A percentile compares a stretch with the other conserved stretches of the same genome.
phyloP scores from a whole-genome alignment of 352 stramenopile species.

The Phytophthora foliorum region DNA sequence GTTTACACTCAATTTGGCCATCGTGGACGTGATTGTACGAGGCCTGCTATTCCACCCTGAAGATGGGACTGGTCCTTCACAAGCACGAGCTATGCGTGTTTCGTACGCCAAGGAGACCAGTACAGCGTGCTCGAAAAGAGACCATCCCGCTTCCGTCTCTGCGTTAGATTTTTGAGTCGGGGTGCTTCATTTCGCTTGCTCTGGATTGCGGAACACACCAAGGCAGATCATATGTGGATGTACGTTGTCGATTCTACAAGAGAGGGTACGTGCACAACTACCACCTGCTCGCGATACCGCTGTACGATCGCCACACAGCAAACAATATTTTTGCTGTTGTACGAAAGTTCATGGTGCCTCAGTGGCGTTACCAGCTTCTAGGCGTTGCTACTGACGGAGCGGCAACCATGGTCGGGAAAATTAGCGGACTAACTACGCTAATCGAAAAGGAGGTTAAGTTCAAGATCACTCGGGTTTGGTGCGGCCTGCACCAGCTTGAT shows the following conservation, averaged over 20 bases:
- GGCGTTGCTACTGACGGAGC: not conserved
- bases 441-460: not conserved
- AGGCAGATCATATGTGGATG: constrained; percentile 18
- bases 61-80: no score
- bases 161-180: constrained; percentile 21
- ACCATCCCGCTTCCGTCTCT: constrained; percentile 21
- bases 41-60: constrained; percentile 6
- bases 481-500: constrained; percentile 30
- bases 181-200: constrained; percentile 17
- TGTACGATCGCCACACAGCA: constrained; percentile 16
- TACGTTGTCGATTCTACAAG: constrained; percentile 16
- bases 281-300: constrained; percentile 16
- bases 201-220: constrained; percentile 13
- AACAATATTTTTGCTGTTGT: constrained; percentile 7
- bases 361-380: not conserved
- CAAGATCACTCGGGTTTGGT: constrained; percentile 17
- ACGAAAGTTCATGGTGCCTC: not conserved
- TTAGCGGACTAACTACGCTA: constrained; percentile 6
- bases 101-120: not conserved
- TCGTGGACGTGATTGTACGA: not conserved
- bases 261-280: constrained; percentile 9
- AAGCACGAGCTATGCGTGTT: constrained; percentile 1
- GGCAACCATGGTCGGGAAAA: not conserved
- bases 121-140: constrained; percentile 19
- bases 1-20: not conserved